phyloP scores from a whole-genome alignment of 306 rosid genomes.

The Echinosophora koreensis region DNA sequence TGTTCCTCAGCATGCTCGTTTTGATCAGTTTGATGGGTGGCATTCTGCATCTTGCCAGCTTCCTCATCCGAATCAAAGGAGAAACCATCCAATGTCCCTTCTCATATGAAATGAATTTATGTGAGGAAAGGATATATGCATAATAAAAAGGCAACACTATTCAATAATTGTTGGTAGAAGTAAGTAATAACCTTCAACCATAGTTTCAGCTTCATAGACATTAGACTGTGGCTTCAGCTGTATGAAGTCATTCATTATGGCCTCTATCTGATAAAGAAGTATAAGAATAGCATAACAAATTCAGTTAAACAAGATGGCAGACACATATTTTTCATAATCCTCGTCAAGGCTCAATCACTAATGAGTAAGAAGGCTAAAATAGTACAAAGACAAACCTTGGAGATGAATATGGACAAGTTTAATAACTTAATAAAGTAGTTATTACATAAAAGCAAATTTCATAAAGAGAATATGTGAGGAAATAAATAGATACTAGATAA shows the following conservation, averaged over 20 bases:
- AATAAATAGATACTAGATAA: slow-evolving; percentile 38
- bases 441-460: slow-evolving; percentile 9
- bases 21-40: slow-evolving; percentile 62
- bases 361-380: not conserved
- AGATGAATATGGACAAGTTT: not conserved
- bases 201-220: slow-evolving; percentile 91
- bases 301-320: not conserved
- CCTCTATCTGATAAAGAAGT: slow-evolving; percentile 79
- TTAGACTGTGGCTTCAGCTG: slow-evolving; percentile 86
- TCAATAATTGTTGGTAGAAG: slow-evolving; percentile 33
- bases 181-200: slow-evolving; percentile 84
- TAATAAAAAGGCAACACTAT: slow-evolving; percentile 17
- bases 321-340: slow-evolving; percentile 26
- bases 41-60: slow-evolving; percentile 69
- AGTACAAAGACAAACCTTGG: not conserved
- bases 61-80: slow-evolving; percentile 95
- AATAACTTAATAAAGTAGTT: not conserved
- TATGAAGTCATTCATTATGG: slow-evolving; percentile 93
- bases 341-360: slow-evolving; percentile 23
- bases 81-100: slow-evolving; percentile 97
- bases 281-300: slow-evolving; percentile 28
- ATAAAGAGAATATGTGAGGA: slow-evolving; percentile 22
- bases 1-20: slow-evolving; percentile 66
- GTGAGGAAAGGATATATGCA: slow-evolving; percentile 26
- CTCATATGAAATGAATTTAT: slow-evolving; percentile 45